Evolutionary conservation across 192 early-diverging fungal species (phyloP).

Genomic region (Dissophora ornata): DNA sequence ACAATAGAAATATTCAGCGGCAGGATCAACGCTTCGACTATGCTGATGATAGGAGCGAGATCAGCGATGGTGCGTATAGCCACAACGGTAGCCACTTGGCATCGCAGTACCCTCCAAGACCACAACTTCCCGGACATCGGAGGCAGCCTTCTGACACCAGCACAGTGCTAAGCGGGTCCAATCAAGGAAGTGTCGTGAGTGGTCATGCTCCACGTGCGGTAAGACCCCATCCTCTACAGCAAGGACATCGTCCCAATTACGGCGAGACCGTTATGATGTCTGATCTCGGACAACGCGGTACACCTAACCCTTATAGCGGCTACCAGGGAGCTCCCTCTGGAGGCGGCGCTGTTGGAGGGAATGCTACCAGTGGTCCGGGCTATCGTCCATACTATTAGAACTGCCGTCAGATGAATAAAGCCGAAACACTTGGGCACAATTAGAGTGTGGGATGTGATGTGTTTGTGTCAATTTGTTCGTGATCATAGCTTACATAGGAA

Average conservation of each 20-base stretch:
- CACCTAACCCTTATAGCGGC: slow-evolving; percentile 16
- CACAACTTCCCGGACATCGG: slow-evolving; percentile 13
- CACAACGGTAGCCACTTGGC: background rate
- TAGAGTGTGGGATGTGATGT: too few species aligned
- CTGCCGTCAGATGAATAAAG: too few species aligned
- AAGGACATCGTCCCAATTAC: slow-evolving; percentile 29
- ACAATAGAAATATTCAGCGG: slow-evolving; percentile 33
- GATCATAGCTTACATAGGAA: too few species aligned
- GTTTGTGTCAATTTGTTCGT: too few species aligned
- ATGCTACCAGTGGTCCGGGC: background rate
- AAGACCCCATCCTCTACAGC: slow-evolving; percentile 33
- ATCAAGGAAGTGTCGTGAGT: slow-evolving; percentile 43
- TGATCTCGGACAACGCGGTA: slow-evolving; percentile 21
- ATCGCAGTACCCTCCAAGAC: background rate
- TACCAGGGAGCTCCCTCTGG: slow-evolving; percentile 3
- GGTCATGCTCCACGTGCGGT: slow-evolving; percentile 18
- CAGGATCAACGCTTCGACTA: slow-evolving; percentile 37
- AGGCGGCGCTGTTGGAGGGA: too few species aligned
- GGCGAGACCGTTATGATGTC: slow-evolving; percentile 39
- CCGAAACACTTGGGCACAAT: too few species aligned
- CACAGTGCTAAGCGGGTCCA: slow-evolving; percentile 45
- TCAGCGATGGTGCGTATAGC: slow-evolving; percentile 21
- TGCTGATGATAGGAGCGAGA: slow-evolving; percentile 33
- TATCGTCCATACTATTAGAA: slow-evolving; percentile 1
- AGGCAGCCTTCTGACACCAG: slow-evolving; percentile 35